Percentiles rank a stretch among this genome's conserved stretches.
Evolutionary conservation across 352 stramenopile species (phyloP).

Genomic region (Globisporangium nunn): DNA sequence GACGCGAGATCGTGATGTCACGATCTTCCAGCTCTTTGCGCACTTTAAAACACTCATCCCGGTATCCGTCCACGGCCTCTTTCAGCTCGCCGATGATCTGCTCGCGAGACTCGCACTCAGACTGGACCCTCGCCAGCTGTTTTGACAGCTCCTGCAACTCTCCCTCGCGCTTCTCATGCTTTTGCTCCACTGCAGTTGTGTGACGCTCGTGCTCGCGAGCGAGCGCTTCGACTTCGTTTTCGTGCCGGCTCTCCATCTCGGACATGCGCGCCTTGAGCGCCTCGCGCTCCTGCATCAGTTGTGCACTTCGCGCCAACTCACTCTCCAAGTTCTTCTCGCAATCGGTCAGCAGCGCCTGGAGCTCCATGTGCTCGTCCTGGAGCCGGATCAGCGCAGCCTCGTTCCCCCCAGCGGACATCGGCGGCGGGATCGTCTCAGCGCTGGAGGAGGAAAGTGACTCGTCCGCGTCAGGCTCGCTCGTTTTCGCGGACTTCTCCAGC

Average conservation of each 20-base stretch:
- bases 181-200: conserved; percentile 2
- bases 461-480: not conserved
- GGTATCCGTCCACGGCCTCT: conserved; percentile 7
- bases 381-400: not conserved
- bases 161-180: not conserved
- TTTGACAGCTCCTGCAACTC: conserved; percentile 4
- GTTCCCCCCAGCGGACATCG: not conserved
- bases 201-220: not conserved
- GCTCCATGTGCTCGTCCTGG: not conserved
- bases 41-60: not conserved
- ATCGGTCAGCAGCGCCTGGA: conserved; percentile 1
- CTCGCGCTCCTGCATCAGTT: conserved; percentile 3
- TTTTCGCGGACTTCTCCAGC: not conserved
- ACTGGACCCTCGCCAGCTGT: conserved; percentile 1
- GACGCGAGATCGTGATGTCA: conserved; percentile 4
- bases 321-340: conserved; percentile 4
- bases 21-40: conserved; percentile 1
- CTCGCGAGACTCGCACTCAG: not conserved
- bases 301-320: not conserved
- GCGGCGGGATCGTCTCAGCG: not conserved
- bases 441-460: not conserved
- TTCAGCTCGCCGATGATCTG: conserved; percentile 9
- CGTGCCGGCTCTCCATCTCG: conserved; percentile 3
- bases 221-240: conserved; percentile 2
- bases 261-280: conserved; percentile 1